A percentile compares a stretch with the other conserved stretches of the same genome.
Evolutionary conservation across 108 stramenopile genomes (phyloP).

Genomic region (Cyclotella baltica): DNA sequence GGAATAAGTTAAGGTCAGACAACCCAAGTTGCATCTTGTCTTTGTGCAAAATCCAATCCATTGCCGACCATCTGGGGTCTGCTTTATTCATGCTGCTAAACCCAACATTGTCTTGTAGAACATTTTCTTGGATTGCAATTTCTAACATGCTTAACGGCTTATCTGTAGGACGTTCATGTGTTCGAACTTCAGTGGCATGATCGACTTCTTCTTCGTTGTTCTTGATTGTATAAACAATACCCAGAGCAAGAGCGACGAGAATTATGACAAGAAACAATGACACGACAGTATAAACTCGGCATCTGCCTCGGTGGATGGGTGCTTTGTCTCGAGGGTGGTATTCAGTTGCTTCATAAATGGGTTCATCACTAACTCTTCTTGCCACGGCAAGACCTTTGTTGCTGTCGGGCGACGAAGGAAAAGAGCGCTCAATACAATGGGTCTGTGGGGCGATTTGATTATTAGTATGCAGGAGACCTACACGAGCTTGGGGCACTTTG

Average conservation of each 20-base stretch:
- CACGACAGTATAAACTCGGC: background rate
- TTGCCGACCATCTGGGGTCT: background rate
- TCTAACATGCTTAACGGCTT: background rate
- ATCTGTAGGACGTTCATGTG: background rate
- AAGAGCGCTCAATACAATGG: background rate
- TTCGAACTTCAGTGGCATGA: background rate
- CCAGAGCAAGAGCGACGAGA: background rate
- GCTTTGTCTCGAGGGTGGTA: background rate
- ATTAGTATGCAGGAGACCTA: background rate
- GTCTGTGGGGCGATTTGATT: background rate
- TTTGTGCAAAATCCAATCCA: conserved; percentile 20
- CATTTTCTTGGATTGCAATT: background rate
- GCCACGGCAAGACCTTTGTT: background rate
- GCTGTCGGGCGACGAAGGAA: background rate
- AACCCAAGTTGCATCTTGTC: conserved; percentile 1
- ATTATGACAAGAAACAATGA: background rate
- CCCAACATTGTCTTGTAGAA: background rate
- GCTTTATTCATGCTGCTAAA: background rate
- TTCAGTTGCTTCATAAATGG: background rate
- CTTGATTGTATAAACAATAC: background rate
- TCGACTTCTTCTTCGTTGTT: background rate
- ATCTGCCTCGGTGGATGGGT: background rate
- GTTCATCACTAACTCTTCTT: background rate
- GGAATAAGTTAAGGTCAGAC: background rate
- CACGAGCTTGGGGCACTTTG: no score